Conservation (phyloP, 306 rosid genomes). For the Hippophae rhamnoides region DNA sequence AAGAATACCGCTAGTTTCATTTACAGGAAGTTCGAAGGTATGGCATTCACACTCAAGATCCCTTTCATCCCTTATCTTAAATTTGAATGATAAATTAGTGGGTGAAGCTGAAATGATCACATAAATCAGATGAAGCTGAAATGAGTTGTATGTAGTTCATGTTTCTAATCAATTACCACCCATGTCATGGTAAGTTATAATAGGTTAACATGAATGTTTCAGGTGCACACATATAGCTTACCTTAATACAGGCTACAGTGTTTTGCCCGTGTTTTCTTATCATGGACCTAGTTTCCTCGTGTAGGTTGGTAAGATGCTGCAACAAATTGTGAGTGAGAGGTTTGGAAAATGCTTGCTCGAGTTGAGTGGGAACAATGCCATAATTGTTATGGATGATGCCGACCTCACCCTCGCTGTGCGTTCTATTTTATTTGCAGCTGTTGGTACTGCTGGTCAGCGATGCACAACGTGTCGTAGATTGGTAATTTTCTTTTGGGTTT, state of each 20-base stretch:
- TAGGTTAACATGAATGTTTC: not conserved
- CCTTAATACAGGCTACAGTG: not conserved
- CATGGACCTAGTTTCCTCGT: slow-evolving; percentile 6
- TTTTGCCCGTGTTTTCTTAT: not conserved
- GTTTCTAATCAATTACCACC: too few species aligned
- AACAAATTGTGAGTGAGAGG: slow-evolving; percentile 51
- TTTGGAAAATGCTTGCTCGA: slow-evolving; percentile 87
- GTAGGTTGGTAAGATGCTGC: slow-evolving; percentile 70
- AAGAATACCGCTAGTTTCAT: slow-evolving; percentile 83
- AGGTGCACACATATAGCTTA: not conserved
- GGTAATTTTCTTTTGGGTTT: slow-evolving; percentile 37
- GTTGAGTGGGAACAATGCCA: slow-evolving; percentile 91
- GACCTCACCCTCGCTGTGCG: slow-evolving; percentile 78
- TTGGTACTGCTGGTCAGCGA: slow-evolving; percentile 98
- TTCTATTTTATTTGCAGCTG: slow-evolving; percentile 91
- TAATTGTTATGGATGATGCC: slow-evolving; percentile 89
- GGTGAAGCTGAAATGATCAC: not conserved
- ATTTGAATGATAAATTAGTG: not conserved
- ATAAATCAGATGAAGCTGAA: too few species aligned
- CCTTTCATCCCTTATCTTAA: not conserved
- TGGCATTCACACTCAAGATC: slow-evolving; percentile 3
- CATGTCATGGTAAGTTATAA: too few species aligned
- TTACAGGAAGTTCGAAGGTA: slow-evolving; percentile 98
- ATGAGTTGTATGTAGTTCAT: too few species aligned
- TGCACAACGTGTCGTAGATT: slow-evolving; percentile 94